Evolutionary conservation across 2,329 filamentous ascomycete genomes (phyloP).

Genomic region (Clarireedia sp.): DNA sequence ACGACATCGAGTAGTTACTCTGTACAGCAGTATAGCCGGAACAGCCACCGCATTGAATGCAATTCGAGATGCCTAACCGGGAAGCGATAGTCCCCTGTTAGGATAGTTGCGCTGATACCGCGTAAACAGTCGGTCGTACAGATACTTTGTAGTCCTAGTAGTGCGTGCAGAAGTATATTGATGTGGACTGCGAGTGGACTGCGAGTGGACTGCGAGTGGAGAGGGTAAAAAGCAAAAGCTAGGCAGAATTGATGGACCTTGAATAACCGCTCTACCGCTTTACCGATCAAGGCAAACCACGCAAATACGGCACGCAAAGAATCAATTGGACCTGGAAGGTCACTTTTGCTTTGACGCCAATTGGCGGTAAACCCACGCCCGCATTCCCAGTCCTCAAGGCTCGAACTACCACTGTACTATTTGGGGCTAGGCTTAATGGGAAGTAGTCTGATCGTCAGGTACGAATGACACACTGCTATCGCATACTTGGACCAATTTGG

Average conservation of each 20-base stretch:
- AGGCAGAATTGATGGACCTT: background rate
- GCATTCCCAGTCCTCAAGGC: too few relatives aligned
- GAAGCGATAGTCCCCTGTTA: too few relatives aligned
- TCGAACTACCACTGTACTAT: too few relatives aligned
- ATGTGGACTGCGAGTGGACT: background rate
- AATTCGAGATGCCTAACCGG: background rate
- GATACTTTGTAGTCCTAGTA: too few relatives aligned
- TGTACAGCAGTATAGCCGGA: background rate
- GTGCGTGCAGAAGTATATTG: too few relatives aligned
- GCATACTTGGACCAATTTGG: background rate
- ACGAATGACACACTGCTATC: background rate
- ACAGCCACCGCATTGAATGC: background rate
- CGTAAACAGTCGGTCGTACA: too few relatives aligned
- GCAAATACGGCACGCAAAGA: too few relatives aligned
- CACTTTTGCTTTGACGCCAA: background rate
- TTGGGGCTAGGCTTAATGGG: too few relatives aligned
- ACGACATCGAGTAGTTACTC: too few relatives aligned
- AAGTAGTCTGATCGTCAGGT: slow-evolving; percentile 5
- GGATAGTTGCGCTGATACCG: too few relatives aligned
- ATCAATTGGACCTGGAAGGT: too few relatives aligned
- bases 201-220: background rate
- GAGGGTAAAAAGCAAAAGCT: background rate
- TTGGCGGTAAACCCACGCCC: slow-evolving; percentile 1
- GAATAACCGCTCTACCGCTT: slow-evolving; percentile 3
- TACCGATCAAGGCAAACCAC: too few relatives aligned